Base-by-base conservation (phyloP, 495 filamentous ascomycete genomes). In the Lichina pygmaea region DNA sequence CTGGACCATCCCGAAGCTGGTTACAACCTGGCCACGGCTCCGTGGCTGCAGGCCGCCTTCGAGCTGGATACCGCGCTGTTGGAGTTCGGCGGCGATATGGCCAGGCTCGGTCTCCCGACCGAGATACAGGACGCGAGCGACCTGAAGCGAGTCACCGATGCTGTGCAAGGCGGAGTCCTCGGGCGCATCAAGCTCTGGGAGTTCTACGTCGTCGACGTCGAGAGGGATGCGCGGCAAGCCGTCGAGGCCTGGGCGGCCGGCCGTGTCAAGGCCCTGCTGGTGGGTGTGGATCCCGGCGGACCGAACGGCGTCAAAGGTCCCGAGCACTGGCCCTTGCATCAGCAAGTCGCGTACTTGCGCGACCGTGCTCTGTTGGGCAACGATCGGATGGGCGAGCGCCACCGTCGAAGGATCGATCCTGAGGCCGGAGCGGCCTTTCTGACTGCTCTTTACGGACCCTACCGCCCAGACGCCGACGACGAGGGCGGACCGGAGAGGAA, bases 1-100 rank as follows among this genome's bases (percentile, higher is more conserved):
- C 67, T 92, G 56, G 78, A 84, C 46, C 86, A 99, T 52, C 91
- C 91, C 3, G 91, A 99, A 52, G 80, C 84, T 44, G 91, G 91
- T 3, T 99, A 95, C 62, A 99, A 89, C 57, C 61, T 93, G 43
- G 75, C 77, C 34, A 94, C 86, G 7, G 86, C 91, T 3, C 91
- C 91, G 0, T 93, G 84, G 81, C 65, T 99, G 31, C 76, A 89
- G 54, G 68, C 86, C 12, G 86, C 91, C 0, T 71, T 91, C 34
- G 75, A 85, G 41, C 65, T 99, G 15, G 91, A 99, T 56, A 81
- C 73, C 12, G 75, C 79, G 12, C 63, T 99, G 44, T 60, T 95
- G 33, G 66, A 82, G 46, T 89, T 82, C 51, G 67, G 86, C 40
- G 63, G 65, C 38, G 68, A 79, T 41, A 65, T 99, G 7, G 62